phyloP scores from a whole-genome alignment of 768 basidiomycete species.

The Leccinum olivaceopallidum region DNA sequence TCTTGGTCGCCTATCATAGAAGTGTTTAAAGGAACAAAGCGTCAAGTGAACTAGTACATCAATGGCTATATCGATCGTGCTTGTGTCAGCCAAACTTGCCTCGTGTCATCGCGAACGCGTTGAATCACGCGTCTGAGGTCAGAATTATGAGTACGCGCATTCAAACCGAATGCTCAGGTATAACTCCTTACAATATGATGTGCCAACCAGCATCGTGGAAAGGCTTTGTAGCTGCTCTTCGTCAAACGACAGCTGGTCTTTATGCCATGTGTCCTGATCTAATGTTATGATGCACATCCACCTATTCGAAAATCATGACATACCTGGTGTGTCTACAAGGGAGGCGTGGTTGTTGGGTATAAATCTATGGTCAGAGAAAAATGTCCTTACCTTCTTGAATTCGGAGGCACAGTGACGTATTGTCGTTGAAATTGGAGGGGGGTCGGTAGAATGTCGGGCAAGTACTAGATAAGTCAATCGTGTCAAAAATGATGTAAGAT shows the following conservation, averaged over 20 bases:
- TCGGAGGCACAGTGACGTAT: constrained; percentile 84
- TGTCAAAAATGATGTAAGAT: background rate
- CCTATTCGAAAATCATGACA: constrained; percentile 4
- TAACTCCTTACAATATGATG: constrained; percentile 72
- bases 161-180: background rate
- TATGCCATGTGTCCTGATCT: constrained; percentile 84
- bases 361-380: constrained; percentile 8
- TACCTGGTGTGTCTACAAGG: constrained; percentile 62
- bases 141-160: constrained; percentile 16
- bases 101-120: constrained; percentile 7
- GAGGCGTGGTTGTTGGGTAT: constrained; percentile 3
- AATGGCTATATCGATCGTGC: background rate
- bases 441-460: constrained; percentile 79
- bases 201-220: constrained; percentile 87
- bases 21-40: background rate
- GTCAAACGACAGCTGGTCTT: constrained; percentile 82
- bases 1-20: constrained; percentile 2
- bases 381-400: constrained; percentile 73
- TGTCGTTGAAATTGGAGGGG: constrained; percentile 87
- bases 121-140: constrained; percentile 28
- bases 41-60: constrained; percentile 5
- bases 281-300: constrained; percentile 10
- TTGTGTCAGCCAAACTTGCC: constrained; percentile 1
- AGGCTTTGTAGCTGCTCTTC: constrained; percentile 89
- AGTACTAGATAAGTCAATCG: constrained; percentile 49